Base-by-base conservation (phyloP, 1,284 basidiomycete species). In the Microstroma glucosiphilum region DNA sequence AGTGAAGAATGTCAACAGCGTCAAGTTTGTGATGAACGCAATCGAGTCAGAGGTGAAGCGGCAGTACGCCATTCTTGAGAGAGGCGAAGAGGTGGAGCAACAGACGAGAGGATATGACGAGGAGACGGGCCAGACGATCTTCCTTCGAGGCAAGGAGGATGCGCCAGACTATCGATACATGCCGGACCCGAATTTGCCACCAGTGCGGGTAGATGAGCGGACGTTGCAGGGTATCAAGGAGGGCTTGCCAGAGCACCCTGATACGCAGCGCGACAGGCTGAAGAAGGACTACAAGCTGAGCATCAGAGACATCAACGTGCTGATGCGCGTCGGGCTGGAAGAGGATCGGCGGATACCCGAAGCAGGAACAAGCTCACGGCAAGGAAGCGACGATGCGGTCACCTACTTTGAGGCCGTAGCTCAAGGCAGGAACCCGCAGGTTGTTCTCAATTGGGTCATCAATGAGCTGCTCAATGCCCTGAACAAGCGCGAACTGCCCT, bases 111-210 rank as follows among this genome's bases (percentile, higher is more conserved):
- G 91, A 0, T 92, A 93, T 74, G 86, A 97, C 78, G 91, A 93
- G 77, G 82, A 87, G 60, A 86, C 83, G 1, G 88, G 88, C 12
- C 84, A 88, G 73, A 98, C 96, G 0, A 93, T 86, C 80, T 83
- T 83, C 21, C 80, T 97, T 62, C 85, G 96, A 49, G 87, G 86
- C 55, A 98, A 99, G 80, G 94, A 96, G 75, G 90, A 92, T 72
- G 89, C 91, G 0, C 89, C 89, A 4, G 94, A 98, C 78, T 99
- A 98, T 79, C 85, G 94, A 7, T 99, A 96, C 81, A 93, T 99
- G 91, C 96, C 96, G 0, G 96, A 98, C 78, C 88, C 91, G 0
- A 97, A 98, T 76, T 81, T 98, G 0, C 91, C 91, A 0, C 86
- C 88, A 0, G 56, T 79, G 6, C 79, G 93, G 4, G 79, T 96